These are phyloP conservation scores for Xylaria arbuscula DNA, from an alignment of 2,329 filamentous ascomycete genomes.

Conservation along the genomic window DNA sequence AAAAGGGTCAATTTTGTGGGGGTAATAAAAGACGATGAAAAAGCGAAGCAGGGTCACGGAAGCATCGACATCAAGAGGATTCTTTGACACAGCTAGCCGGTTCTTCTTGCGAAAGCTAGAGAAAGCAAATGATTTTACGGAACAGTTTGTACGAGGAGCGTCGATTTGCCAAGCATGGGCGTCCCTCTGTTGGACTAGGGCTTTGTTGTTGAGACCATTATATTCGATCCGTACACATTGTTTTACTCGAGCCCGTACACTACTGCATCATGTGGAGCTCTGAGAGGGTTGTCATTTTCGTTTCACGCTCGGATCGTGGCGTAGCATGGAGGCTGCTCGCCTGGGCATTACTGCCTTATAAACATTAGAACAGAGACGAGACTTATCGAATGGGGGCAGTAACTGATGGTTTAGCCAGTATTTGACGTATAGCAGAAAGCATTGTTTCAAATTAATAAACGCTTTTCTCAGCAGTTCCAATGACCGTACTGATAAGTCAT, in stretches of 20 bases:
- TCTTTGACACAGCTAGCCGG: conserved; percentile 6
- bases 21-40: conserved; percentile 58
- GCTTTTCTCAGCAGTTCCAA: neutral
- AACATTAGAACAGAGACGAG: conserved; percentile 24
- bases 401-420: neutral
- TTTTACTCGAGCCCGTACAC: conserved; percentile 40
- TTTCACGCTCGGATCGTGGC: conserved; percentile 19
- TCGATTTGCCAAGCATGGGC: conserved; percentile 9
- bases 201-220: conserved; percentile 38
- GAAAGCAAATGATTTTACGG: conserved; percentile 35
- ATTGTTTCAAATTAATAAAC: conserved; percentile 22
- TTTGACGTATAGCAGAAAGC: conserved; percentile 22
- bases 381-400: conserved; percentile 8
- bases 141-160: conserved; percentile 17
- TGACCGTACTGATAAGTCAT: neutral
- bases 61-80: conserved; percentile 34
- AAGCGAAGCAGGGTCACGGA: conserved; percentile 50
- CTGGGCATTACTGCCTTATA: conserved; percentile 25
- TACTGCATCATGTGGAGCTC: conserved; percentile 19
- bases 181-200: conserved; percentile 38
- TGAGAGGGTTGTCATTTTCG: conserved; percentile 34
- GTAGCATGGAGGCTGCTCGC: conserved; percentile 5
- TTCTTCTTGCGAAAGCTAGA: conserved; percentile 12
- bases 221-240: conserved; percentile 42
- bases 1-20: conserved; percentile 68